A percentile compares a stretch with the other conserved stretches of the same genome.
Evolutionary conservation across 2,329 filamentous ascomycete genomes (phyloP).

Genomic region (Epichloe sp.): DNA sequence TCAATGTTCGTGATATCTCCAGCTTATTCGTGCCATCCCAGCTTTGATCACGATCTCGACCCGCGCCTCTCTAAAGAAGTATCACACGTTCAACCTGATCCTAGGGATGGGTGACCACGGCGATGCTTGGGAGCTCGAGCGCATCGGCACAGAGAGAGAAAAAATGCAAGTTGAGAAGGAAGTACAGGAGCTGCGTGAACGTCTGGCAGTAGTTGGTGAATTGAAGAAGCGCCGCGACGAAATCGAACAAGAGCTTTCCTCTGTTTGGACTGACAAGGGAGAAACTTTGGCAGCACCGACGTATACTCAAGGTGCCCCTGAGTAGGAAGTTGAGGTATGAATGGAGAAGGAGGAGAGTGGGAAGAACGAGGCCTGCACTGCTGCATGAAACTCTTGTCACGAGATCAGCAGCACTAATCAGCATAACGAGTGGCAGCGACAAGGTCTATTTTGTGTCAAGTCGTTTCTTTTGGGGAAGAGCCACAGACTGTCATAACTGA

Average conservation of each 20-base stretch:
- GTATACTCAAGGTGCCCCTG: slow-evolving; percentile 18
- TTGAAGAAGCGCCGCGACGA: slow-evolving; percentile 69
- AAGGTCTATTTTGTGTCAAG: too few relatives aligned
- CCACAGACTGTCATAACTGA: too few relatives aligned
- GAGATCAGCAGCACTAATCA: too few relatives aligned
- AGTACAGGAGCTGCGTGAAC: slow-evolving; percentile 68
- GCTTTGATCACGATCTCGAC: slow-evolving; percentile 93
- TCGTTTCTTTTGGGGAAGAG: too few relatives aligned
- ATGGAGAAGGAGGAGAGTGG: neutral
- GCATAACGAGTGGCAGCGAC: too few relatives aligned
- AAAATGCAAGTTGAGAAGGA: slow-evolving; percentile 91
- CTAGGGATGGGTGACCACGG: slow-evolving; percentile 69
- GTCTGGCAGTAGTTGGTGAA: slow-evolving; percentile 66
- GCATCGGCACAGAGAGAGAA: slow-evolving; percentile 84
- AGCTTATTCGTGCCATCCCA: slow-evolving; percentile 19
- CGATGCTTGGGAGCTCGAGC: slow-evolving; percentile 85
- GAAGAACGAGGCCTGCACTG: neutral
- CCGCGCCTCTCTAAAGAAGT: slow-evolving; percentile 84
- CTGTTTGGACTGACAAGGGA: slow-evolving; percentile 44
- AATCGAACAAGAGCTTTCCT: slow-evolving; percentile 69
- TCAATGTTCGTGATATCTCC: neutral
- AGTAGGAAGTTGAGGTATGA: neutral
- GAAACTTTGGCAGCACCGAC: slow-evolving; percentile 35
- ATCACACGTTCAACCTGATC: slow-evolving; percentile 82
- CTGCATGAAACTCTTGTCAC: too few relatives aligned